Evolutionary conservation across 768 basidiomycete genomes (phyloP).

Genomic region (Suillus ampliporus): DNA sequence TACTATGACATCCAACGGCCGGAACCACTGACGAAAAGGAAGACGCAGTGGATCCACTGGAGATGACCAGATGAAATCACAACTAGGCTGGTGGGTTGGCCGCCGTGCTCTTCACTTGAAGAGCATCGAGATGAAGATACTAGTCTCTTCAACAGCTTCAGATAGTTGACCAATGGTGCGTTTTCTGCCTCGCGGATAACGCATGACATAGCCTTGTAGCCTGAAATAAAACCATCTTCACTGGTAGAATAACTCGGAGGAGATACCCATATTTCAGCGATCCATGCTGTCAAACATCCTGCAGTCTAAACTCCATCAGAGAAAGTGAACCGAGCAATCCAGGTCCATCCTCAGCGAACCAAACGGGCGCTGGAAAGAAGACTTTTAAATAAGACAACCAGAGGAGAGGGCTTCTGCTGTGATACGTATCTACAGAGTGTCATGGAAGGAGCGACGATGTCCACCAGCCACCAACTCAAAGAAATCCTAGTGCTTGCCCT

Average conservation of each 20-base stretch:
- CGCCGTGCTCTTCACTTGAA: background rate
- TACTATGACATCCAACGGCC: background rate
- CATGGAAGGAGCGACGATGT: background rate
- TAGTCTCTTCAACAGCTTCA: slow-evolving; percentile 1
- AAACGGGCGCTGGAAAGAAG: background rate
- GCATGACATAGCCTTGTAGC: background rate
- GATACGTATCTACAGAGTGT: background rate
- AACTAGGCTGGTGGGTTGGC: too few relatives aligned
- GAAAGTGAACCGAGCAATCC: background rate
- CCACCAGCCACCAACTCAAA: background rate
- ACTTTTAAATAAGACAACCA: background rate
- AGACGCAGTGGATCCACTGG: too few relatives aligned
- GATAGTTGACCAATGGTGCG: background rate
- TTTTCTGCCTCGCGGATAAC: background rate
- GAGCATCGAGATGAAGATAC: background rate
- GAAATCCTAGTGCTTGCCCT: slow-evolving; percentile 22
- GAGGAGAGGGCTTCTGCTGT: background rate
- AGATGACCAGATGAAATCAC: too few relatives aligned
- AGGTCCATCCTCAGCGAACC: background rate
- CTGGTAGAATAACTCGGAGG: background rate
- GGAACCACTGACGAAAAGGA: background rate
- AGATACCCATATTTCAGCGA: background rate
- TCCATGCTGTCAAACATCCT: background rate
- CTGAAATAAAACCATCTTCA: slow-evolving; percentile 2
- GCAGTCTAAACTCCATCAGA: background rate